Base-by-base conservation (phyloP, 169 alveolate species). In the Plasmodium sp. region DNA sequence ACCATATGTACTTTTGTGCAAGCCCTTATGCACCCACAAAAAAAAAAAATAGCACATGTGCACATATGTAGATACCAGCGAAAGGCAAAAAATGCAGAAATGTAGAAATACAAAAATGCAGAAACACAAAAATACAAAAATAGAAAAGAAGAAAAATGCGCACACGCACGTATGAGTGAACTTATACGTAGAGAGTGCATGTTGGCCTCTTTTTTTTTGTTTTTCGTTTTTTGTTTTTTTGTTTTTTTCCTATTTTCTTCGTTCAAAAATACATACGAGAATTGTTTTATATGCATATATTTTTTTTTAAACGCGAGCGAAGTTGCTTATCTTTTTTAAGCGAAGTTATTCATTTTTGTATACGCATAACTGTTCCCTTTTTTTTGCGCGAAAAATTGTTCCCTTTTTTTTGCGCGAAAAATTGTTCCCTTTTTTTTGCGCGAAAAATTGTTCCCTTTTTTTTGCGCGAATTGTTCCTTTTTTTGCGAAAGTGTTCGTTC, bases 31-130 rank as follows among this genome's bases (percentile, higher is more conserved):
- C 77, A 82, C 56, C 34, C 22, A 56, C 58, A 56, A 27, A 27
- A 31, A 31, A 48, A 31, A 31, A 31, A 79, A 51, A 27, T 82
- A 39, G 14, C 16, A 33, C 22, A 36, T 83, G 22, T 54, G 16
- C 39, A 56, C 41, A 54, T 58, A 58, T 33, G 54, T 41, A 83
- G 71, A 54, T 56, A 54, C 54, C 34, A 62, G 77, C 18, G 81
- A 34, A 83, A 83, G 73, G 41, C 39, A 33, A 83, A 54, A 82
- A 56, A 31, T 58, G 71, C 16, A 22, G 41, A 82, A 79, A 82
- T 48, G 18, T 18, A 48, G 2, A 48, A 48, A 48, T 12, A 5
- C 58, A 48, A 9, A 48, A 48, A 48, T 9, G 6, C 9, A 51
- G 12, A 51, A 51, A 12, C 12, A 48, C 58, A 48, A 48, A 48